A percentile compares a stretch with the other conserved stretches of the same genome.
Conservation (phyloP, 2,329 filamentous ascomycete species). For the Claviceps pazoutovae region DNA sequence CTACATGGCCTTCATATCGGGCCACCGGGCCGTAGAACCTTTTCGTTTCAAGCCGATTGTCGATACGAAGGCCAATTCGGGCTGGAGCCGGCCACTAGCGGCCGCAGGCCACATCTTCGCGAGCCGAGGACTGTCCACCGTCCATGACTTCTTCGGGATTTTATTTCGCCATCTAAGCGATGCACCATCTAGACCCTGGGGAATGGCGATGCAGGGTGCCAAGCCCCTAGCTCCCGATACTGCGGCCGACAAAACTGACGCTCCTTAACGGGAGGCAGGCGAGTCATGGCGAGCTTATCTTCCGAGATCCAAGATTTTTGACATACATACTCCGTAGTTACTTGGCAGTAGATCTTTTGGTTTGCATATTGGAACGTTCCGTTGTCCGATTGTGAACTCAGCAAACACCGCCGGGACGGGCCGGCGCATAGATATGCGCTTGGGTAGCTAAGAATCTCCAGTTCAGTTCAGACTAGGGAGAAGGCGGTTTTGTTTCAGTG, state of each 20-base stretch:
- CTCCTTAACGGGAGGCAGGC: constrained; percentile 22
- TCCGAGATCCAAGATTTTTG: constrained; percentile 20
- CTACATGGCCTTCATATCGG: background rate
- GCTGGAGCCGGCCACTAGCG: constrained; percentile 33
- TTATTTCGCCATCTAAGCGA: constrained; percentile 49
- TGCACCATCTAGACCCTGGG: constrained; percentile 10
- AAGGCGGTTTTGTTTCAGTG: constrained; percentile 13
- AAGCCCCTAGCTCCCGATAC: background rate
- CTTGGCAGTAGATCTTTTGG: constrained; percentile 25
- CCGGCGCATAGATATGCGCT: constrained; percentile 23
- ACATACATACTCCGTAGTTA: constrained; percentile 10
- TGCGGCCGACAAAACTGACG: no score
- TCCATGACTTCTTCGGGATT: constrained; percentile 35
- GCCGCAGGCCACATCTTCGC: constrained; percentile 53
- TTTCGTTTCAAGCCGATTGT: constrained; percentile 9
- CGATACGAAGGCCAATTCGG: constrained; percentile 16
- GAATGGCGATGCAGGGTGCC: background rate
- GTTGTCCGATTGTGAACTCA: constrained; percentile 20
- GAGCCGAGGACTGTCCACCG: constrained; percentile 39
- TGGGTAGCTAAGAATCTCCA: constrained; percentile 10
- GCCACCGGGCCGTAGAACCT: constrained; percentile 7
- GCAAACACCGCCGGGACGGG: constrained; percentile 12
- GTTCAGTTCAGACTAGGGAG: constrained; percentile 15
- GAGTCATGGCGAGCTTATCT: constrained; percentile 21
- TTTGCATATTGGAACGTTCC: constrained; percentile 29